These are phyloP conservation scores for Catenaria anguillulae DNA, from an alignment of 371 early-diverging fungal species.

Conservation along the genomic window DNA sequence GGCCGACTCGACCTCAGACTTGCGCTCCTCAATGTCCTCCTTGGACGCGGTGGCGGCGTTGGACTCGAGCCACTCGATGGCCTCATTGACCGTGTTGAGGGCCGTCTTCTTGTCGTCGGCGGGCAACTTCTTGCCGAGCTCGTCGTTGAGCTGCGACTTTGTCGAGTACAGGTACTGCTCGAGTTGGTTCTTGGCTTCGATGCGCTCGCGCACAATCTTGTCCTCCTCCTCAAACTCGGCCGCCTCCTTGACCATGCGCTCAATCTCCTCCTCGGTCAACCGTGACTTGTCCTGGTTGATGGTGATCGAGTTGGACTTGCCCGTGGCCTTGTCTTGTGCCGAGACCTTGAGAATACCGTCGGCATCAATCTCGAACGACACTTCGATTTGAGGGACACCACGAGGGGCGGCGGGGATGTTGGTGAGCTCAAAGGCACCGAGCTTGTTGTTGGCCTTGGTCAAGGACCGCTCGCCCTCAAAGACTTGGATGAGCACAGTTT, in stretches of 20 bases:
- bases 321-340: constrained; percentile 45
- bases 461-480: constrained; percentile 94
- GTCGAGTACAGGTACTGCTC: constrained; percentile 69
- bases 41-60: constrained; percentile 43
- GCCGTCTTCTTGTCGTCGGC: constrained; percentile 36
- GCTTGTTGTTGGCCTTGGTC: constrained; percentile 90
- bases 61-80: constrained; percentile 36
- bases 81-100: constrained; percentile 25
- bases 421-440: constrained; percentile 91
- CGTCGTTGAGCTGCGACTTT: constrained; percentile 64
- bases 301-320: constrained; percentile 37
- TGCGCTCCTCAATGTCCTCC: constrained; percentile 68
- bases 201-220: constrained; percentile 24
- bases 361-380: constrained; percentile 93
- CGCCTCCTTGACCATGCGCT: constrained; percentile 43
- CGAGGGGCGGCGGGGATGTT: constrained; percentile 91
- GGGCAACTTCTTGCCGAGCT: constrained; percentile 46
- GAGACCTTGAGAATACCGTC: constrained; percentile 78
- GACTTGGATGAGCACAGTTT: constrained; percentile 92
- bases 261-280: constrained; percentile 40
- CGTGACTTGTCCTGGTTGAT: constrained; percentile 42
- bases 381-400: constrained; percentile 96
- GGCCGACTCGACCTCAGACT: constrained; percentile 63
- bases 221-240: constrained; percentile 40
- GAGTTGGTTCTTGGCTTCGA: constrained; percentile 37